phyloP scores from a whole-genome alignment of 176 grass and related monocot species.

The Musa acuminata region DNA sequence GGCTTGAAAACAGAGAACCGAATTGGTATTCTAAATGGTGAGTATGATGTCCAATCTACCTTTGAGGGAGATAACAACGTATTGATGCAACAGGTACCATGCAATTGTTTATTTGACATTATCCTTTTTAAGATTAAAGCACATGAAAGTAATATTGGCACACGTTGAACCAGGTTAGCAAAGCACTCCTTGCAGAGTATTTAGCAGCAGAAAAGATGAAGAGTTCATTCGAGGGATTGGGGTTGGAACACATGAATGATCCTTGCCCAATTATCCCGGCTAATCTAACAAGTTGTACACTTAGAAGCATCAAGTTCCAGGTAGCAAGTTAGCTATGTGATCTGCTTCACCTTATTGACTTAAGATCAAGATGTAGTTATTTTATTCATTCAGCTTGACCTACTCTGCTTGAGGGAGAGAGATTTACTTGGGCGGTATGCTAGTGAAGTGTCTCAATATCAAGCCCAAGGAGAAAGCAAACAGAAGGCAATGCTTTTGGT shows the following conservation, averaged over 20 bases:
- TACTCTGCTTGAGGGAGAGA: constrained; percentile 80
- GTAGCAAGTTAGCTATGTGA: constrained; percentile 31
- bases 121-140: constrained; percentile 6
- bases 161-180: constrained; percentile 69
- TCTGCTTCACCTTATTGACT: constrained; percentile 2
- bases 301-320: constrained; percentile 80
- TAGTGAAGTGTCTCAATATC: constrained; percentile 53
- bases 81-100: constrained; percentile 84
- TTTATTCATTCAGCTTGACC: constrained; percentile 45
- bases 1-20: constrained; percentile 93
- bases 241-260: constrained; percentile 83
- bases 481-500: constrained; percentile 79
- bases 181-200: constrained; percentile 81
- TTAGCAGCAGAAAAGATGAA: constrained; percentile 53
- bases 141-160: constrained; percentile 23
- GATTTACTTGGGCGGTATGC: constrained; percentile 63
- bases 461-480: constrained; percentile 55
- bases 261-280: constrained; percentile 59
- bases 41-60: constrained; percentile 96
- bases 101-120: constrained; percentile 15
- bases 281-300: constrained; percentile 50
- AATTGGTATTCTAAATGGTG: constrained; percentile 81
- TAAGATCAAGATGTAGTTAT: background rate
- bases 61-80: constrained; percentile 99
- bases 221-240: constrained; percentile 59